Percentiles rank a stretch among this genome's conserved stretches.
Conservation (phyloP, 176 grass and related monocot genomes). For the Cenchrus purpureus region DNA sequence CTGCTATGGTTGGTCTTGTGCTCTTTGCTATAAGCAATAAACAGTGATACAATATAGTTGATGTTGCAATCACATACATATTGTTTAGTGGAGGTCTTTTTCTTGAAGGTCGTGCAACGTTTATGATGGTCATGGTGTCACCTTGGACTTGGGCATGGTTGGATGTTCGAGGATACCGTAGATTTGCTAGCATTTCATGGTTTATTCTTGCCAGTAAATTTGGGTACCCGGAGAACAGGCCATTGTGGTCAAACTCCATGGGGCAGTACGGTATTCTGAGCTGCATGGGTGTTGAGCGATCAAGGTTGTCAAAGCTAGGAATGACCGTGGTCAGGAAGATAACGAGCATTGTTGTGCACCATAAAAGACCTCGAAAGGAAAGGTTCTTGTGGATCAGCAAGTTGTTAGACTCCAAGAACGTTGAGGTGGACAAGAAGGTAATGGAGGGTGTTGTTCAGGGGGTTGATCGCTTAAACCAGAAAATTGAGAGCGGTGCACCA, state of each 20-base stretch:
- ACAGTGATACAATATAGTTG: fast-evolving
- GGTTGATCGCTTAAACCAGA: too few relatives aligned
- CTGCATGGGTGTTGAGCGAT: background rate
- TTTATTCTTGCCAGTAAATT: background rate
- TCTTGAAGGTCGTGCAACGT: background rate
- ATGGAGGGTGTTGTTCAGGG: background rate
- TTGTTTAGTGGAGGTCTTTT: background rate
- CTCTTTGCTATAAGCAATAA: background rate
- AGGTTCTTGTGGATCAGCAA: background rate
- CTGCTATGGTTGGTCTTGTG: background rate
- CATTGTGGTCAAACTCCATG: background rate
- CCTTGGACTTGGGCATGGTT: background rate
- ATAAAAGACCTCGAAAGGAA: too few relatives aligned
- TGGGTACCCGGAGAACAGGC: background rate
- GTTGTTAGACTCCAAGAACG: background rate
- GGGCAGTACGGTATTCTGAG: background rate
- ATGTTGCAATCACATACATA: background rate
- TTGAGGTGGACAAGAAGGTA: background rate
- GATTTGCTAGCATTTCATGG: background rate
- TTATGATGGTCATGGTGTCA: background rate
- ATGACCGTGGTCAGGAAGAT: background rate
- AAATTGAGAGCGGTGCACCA: too few relatives aligned
- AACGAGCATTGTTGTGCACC: too few relatives aligned
- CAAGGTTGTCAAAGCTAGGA: too few relatives aligned
- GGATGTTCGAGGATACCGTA: background rate